Base-by-base conservation (phyloP, 345 rosid species). In the Populus alba region DNA sequence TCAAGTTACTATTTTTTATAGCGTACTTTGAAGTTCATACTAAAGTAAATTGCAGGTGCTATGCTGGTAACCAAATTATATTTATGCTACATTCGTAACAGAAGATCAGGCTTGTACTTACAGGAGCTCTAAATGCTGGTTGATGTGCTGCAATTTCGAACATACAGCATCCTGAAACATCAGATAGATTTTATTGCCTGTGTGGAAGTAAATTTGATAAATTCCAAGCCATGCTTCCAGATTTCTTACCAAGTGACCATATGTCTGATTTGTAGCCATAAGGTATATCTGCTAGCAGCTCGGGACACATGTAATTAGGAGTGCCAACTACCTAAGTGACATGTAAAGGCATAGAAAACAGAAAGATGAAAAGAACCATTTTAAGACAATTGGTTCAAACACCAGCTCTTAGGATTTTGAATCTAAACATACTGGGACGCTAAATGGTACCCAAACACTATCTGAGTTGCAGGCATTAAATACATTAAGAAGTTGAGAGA, bases 81-180 rank as follows among this genome's bases (percentile, higher is more conserved):
- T 8, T 71, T 12, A 79, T 66, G 76, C 53, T 33, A 31, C 29
- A 23, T 23, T 25, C 57, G 1, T 33, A 57, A n/a, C n/a, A 15
- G 20, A 2, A 11, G 49, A 22, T 23, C 15, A 25, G 75, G 76
- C 76, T 72, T 75, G 79, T 71, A 86, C 98, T 83, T 77, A 96
- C 99, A 70, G 87, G 91, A 83, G 99, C 98, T 86, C 93, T 90
- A 84, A 96, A 96, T 17, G 95, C 90, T 18, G 98, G 95, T 68
- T 96, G 99, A 78, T 96, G 98, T 53, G 98, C 92, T 77, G 95
- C 95, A 74, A 94, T 91, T 87, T 96, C 99, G 82, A 92, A 96
- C 90, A 94, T 88, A 83, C 98, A 96, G 84, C 99, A 96, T 80
- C 99, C 99, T 96, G 87, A 61, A 86, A 84, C 65, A 82, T 70